Percentiles rank a stretch among this genome's conserved stretches.
Evolutionary conservation across 306 rosid species (phyloP).

Genomic region (Oemleria cerasiformis): DNA sequence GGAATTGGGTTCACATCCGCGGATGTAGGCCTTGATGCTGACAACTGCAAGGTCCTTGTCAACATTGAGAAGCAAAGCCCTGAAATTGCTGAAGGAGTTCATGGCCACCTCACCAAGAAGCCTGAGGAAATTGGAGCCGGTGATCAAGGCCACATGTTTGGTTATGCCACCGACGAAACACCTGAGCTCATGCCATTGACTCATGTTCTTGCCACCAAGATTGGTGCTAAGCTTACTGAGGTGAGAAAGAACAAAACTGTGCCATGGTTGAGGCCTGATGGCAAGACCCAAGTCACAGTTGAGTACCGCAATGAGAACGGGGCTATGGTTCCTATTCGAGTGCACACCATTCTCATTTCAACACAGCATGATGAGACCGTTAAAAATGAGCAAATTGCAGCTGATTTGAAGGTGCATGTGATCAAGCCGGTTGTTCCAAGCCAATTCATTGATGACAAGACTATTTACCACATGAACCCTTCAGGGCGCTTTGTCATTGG

Average conservation of each 20-base stretch:
- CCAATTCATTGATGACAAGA: slow-evolving; percentile 68
- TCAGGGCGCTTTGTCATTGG: slow-evolving; percentile 81
- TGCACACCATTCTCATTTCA: slow-evolving; percentile 78
- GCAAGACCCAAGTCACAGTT: slow-evolving; percentile 80
- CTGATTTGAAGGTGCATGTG: slow-evolving; percentile 74
- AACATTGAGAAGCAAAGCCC: slow-evolving; percentile 81
- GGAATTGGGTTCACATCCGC: slow-evolving; percentile 66
- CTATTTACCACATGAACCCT: slow-evolving; percentile 75
- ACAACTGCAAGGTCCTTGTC: slow-evolving; percentile 76
- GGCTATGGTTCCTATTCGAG: slow-evolving; percentile 75
- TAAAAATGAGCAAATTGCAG: slow-evolving; percentile 57
- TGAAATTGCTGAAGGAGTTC: slow-evolving; percentile 79
- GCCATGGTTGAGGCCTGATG: slow-evolving; percentile 81
- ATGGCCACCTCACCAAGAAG: slow-evolving; percentile 64
- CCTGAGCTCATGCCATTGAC: slow-evolving; percentile 78
- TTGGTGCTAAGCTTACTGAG: slow-evolving; percentile 80
- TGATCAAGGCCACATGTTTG: slow-evolving; percentile 88
- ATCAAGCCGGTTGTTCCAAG: slow-evolving; percentile 66
- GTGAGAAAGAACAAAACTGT: slow-evolving; percentile 72
- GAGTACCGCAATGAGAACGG: slow-evolving; percentile 72
- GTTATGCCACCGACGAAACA: slow-evolving; percentile 78
- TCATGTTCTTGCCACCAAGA: slow-evolving; percentile 74
- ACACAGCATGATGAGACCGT: slow-evolving; percentile 73
- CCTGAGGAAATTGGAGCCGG: slow-evolving; percentile 89
- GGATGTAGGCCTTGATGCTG: slow-evolving; percentile 79